Base-by-base conservation (phyloP, 306 rosid genomes). In the Prunus davidiana region DNA sequence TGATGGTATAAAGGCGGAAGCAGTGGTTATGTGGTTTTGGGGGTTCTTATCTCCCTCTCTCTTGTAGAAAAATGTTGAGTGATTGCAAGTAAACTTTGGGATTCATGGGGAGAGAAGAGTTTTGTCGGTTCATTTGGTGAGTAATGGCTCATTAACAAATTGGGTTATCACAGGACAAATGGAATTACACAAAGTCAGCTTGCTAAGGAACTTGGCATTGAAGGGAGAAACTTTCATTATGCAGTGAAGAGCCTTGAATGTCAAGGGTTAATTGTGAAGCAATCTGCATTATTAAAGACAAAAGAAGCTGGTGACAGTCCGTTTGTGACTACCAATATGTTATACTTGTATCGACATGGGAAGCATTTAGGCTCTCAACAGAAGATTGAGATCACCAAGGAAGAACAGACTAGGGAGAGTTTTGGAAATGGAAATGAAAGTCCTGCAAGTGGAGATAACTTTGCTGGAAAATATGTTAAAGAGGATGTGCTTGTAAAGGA, bases 171-270 rank as follows among this genome's bases (percentile, higher is more conserved):
- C 80, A 87, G 89, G 74, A 49, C 72, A 49, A 80, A 88, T 60
- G 98, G 98, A 13, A 85, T 90, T 34, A 89, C 96, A n/a, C 98
- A 95, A 67, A 80, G 76, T 30, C 89, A 92, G 51, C 90, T 95
- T 70, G 89, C 88, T 16, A 92, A 92, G 71, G 90, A 84, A 13
- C 81, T 95, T 68, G 88, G 83, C 32, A 83, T 90, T 30, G 90
- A 89, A 78, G 84, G 85, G 6, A 90, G 73, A 64, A 92, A 92
- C 79, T 87, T 92, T 34, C 83, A 79, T 73, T 92, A 95, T 57
- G 90, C 89, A 16, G 71, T 92, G 74, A 85, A 76, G 82, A 88
- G 76, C 75, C 97, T 95, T 1, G 98, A 95, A 72, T 85, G 91
- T 54, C 97, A 89, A 76, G 97, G 97, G 9, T 83, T 92, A 47